Evolutionary conservation across 805 yeast species (phyloP), one percentile per base, ranked within the genome.

Genomic region (Candida anglica): DNA sequence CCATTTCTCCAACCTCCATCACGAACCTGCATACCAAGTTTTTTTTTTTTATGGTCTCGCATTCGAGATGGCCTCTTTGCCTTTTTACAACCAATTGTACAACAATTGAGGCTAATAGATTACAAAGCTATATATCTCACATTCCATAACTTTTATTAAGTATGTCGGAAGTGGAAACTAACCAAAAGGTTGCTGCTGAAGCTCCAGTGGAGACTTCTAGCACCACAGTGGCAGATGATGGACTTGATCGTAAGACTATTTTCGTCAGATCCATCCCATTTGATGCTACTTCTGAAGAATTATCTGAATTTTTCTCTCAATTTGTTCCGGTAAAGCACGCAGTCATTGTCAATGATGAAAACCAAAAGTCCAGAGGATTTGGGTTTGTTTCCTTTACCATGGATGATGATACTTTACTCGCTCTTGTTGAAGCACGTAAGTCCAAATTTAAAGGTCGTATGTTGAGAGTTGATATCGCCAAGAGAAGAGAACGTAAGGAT

Each of bases 311-410:
- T 58, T 93, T 93, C 53, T 83, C 98, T 2, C 87, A 87, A 43
- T 82, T 88, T 63, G 91, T 86, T 4, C 98, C 98, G 5, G 94
- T 91, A 9, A 88, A 82, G 60, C 98, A 93, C 60, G 95, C 97
- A 2, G 89, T 88, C 28, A 75, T 93, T 27, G 98, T 93, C 13
- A 82, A 70, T 25, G 96, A 89, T 52, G 67, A 68, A 8, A 77
- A 81, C 22, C 76, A 84, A 35, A 71, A 81, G 28, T 86, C 96
- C 3, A 75, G 89, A 56, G 98, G 98, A 2, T 93, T 89, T 60
- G 98, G 98, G 3, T 93, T 93, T 58, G 98, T 88, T 11, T 81
- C 95, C 23, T 93, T 93, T 58, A 77, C 85, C 2, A 60, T 74
- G 31, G 88, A 86, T 42, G 95, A 87, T 30, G 98, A 93, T 53